These are phyloP conservation scores for Pichia cabralensis DNA, from an alignment of 805 yeast genomes.

Conservation along the genomic window DNA sequence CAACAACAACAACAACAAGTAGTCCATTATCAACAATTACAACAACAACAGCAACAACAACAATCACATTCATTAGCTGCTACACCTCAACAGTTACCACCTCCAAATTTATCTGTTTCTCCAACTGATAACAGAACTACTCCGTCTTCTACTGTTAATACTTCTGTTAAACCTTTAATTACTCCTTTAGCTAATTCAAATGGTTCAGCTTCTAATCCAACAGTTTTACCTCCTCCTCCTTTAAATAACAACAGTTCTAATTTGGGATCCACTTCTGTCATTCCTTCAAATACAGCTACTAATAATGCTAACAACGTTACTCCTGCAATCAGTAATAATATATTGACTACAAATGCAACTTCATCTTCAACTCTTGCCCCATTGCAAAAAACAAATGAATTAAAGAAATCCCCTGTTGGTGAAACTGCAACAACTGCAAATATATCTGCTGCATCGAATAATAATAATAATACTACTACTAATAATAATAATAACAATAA, in stretches of 20 bases:
- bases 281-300: too few relatives aligned
- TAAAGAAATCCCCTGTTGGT: too few relatives aligned
- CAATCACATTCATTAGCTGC: conserved; percentile 30
- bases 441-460: too few relatives aligned
- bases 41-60: conserved; percentile 28
- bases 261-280: neutral
- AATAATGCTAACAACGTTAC: too few relatives aligned
- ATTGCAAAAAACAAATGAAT: too few relatives aligned
- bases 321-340: too few relatives aligned
- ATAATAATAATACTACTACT: too few relatives aligned
- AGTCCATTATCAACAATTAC: too few relatives aligned
- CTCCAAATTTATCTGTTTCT: conserved; percentile 23
- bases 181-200: conserved; percentile 8
- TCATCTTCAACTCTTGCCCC: too few relatives aligned
- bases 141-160: conserved; percentile 5
- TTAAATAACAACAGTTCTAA: conserved; percentile 5
- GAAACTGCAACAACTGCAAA: too few relatives aligned
- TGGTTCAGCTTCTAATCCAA: neutral
- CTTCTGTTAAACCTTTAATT: conserved; percentile 10
- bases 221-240: conserved; percentile 19
- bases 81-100: conserved; percentile 24
- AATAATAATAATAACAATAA: too few relatives aligned
- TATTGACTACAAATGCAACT: too few relatives aligned
- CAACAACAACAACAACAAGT: conserved; percentile 28
- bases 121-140: conserved; percentile 10